These are phyloP conservation scores for Lepidium campestre DNA, from an alignment of 441 rosid species.

Conservation along the genomic window DNA sequence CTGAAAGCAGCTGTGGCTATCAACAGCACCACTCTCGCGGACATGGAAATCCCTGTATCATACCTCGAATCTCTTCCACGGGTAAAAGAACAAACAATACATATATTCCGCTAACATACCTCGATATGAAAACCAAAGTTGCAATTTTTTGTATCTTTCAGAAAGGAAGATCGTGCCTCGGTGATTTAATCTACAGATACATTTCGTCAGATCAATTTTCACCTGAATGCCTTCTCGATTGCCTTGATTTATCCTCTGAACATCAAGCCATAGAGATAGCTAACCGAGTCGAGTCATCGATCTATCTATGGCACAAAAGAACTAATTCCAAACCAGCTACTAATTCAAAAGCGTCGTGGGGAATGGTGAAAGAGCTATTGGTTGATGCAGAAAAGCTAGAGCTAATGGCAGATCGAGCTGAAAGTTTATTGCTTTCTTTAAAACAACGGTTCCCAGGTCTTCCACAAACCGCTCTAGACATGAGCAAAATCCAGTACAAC, in stretches of 20 bases:
- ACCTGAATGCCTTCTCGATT: slow-evolving; percentile 85
- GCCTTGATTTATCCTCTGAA: slow-evolving; percentile 90
- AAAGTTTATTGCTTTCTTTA: slow-evolving; percentile 73
- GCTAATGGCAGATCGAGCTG: slow-evolving; percentile 80
- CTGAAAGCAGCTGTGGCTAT: slow-evolving; percentile 97
- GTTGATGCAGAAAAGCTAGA: slow-evolving; percentile 78
- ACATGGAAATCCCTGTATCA: slow-evolving; percentile 88
- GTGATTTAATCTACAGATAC: slow-evolving; percentile 78
- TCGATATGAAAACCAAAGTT: neutral
- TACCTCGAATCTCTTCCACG: slow-evolving; percentile 86
- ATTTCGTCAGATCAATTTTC: slow-evolving; percentile 81
- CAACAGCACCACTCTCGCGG: slow-evolving; percentile 71
- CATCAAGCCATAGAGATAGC: slow-evolving; percentile 94
- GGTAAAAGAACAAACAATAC: slow-evolving; percentile 35
- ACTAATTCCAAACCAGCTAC: slow-evolving; percentile 46
- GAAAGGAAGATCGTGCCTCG: slow-evolving; percentile 87
- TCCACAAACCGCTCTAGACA: slow-evolving; percentile 90
- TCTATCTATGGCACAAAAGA: slow-evolving; percentile 69
- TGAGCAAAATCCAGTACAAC: slow-evolving; percentile 96
- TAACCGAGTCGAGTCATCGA: slow-evolving; percentile 78
- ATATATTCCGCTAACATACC: neutral
- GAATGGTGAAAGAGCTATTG: slow-evolving; percentile 82
- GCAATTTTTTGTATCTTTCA: slow-evolving; percentile 33
- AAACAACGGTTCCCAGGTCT: slow-evolving; percentile 91
- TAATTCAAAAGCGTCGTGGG: slow-evolving; percentile 87